Base-by-base conservation (phyloP, 2,329 filamentous ascomycete species). In the Curvularia lunata region DNA sequence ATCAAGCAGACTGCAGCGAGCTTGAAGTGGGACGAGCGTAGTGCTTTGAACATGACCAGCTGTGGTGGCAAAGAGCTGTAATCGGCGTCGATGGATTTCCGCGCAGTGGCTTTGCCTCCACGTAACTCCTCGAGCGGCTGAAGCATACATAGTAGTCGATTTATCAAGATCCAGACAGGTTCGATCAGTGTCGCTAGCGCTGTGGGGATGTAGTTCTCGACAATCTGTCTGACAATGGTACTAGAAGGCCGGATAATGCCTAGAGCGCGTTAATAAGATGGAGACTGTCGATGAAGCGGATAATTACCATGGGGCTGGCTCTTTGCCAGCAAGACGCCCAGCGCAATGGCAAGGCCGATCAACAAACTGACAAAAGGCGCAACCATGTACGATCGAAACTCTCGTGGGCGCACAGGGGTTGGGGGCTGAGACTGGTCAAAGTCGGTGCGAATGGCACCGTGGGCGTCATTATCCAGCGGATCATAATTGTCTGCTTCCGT, bases 21-120 rank as follows among this genome's bases (percentile, higher is more conserved):
- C 0, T 83, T 32, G 1, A 82, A 72, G 46, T 88, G 85, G 0
- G 70, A 54, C 0, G 80, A 74, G 2, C 68, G 73, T 0, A 84
- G 1, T 0, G 85, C 84, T 37, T 81, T 76, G 63, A 78, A 79
- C 0, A 85, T 5, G 0, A 78, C 75, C 0, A 88, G 69, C 23
- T 86, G 84, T 0, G 86, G 85, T 0, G 86, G 86, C 0, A 87
- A 57, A 0, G 85, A 83, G 0, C 79, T 82, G 52, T 88, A 88
- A 3, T 83, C 67, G 0, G 84, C 58, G 0, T 83, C 79, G 0
- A 75, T 69, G 0, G 78, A 76, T 1, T 62, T 59, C 1, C 54
- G 54, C 0, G 77, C 59, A 1, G 56, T 48, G 0, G 79, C 75
- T 6, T 77, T 73, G 0, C 83, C 80, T 5, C 63, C 57, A 19